These are phyloP conservation scores for Trichoderma orchidacearum DNA, from an alignment of 495 filamentous ascomycete species.

Conservation along the genomic window DNA sequence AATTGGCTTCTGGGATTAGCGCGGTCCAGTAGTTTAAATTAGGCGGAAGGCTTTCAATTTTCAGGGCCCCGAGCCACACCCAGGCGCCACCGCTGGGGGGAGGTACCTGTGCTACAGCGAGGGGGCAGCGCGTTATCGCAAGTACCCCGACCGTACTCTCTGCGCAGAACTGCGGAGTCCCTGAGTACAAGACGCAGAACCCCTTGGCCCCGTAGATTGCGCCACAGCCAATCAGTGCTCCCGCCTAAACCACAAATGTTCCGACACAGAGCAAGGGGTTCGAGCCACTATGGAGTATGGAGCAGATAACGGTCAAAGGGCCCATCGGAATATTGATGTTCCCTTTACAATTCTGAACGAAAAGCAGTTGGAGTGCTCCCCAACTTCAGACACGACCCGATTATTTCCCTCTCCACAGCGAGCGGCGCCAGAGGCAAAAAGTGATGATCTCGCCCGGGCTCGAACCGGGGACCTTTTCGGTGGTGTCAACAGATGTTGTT, in stretches of 20 bases:
- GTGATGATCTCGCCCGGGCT: background rate
- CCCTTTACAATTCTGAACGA: too few relatives aligned
- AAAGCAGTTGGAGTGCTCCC: too few relatives aligned
- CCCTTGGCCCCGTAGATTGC: too few relatives aligned
- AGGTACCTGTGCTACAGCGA: background rate
- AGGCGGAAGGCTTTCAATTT: background rate
- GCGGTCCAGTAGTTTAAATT: background rate
- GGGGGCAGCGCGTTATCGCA: too few relatives aligned
- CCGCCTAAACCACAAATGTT: background rate
- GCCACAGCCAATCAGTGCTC: background rate
- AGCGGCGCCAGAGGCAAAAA: background rate
- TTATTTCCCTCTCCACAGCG: background rate
- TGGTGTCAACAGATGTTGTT: background rate
- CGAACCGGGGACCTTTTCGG: constrained; percentile 1
- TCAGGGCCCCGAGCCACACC: background rate
- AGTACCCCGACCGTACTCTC: too few relatives aligned
- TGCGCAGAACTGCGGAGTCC: too few relatives aligned
- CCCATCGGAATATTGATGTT: background rate
- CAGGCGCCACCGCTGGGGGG: background rate
- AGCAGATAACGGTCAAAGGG: background rate
- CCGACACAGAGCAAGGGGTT: background rate
- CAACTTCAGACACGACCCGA: too few relatives aligned
- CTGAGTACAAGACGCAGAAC: too few relatives aligned
- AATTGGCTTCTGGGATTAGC: background rate
- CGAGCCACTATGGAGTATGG: too few relatives aligned